These are phyloP conservation scores for Claviceps pazoutovae DNA, from an alignment of 2,329 filamentous ascomycete genomes.

Conservation along the genomic window DNA sequence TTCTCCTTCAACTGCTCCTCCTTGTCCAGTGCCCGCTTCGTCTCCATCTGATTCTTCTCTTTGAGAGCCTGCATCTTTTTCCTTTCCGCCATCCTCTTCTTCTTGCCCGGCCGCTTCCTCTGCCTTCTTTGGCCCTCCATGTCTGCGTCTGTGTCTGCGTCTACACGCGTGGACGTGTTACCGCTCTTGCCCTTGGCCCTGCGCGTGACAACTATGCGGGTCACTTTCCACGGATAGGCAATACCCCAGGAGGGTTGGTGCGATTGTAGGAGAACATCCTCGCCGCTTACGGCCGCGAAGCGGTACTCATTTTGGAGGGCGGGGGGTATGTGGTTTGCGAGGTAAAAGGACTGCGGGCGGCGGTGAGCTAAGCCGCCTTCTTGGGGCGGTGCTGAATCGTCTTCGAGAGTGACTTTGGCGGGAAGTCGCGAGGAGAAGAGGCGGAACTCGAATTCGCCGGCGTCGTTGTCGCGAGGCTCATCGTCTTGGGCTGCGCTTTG, in stretches of 20 bases:
- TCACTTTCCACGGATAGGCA: slow-evolving; percentile 44
- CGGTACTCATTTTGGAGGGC: slow-evolving; percentile 26
- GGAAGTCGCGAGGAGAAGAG: slow-evolving; percentile 37
- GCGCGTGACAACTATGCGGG: slow-evolving; percentile 22
- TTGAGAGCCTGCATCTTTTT: slow-evolving; percentile 28
- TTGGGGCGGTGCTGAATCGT: slow-evolving; percentile 24
- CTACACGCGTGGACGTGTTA: slow-evolving; percentile 1
- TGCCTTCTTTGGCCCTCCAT: slow-evolving; percentile 11
- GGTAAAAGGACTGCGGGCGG: slow-evolving; percentile 35
- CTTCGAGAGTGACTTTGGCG: slow-evolving; percentile 37
- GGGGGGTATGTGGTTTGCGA: slow-evolving; percentile 25
- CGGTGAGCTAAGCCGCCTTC: slow-evolving; percentile 20
- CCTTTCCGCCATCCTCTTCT: slow-evolving; percentile 38
- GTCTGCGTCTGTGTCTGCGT: slow-evolving; percentile 4
- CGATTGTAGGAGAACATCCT: slow-evolving; percentile 34
- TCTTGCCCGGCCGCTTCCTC: slow-evolving; percentile 42
- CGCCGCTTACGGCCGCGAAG: slow-evolving; percentile 34
- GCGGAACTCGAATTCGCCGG: slow-evolving; percentile 38
- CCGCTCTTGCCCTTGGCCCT: slow-evolving; percentile 8
- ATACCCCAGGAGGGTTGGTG: slow-evolving; percentile 38
- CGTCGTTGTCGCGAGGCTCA: slow-evolving; percentile 12
- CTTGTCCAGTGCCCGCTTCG: slow-evolving; percentile 30
- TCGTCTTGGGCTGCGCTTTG: slow-evolving; percentile 6
- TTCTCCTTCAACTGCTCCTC: slow-evolving; percentile 45
- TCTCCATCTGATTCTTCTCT: slow-evolving; percentile 25